Evolutionary conservation across 2,329 filamentous ascomycete genomes (phyloP).

Genomic region (Camptophora hylomeconis): DNA sequence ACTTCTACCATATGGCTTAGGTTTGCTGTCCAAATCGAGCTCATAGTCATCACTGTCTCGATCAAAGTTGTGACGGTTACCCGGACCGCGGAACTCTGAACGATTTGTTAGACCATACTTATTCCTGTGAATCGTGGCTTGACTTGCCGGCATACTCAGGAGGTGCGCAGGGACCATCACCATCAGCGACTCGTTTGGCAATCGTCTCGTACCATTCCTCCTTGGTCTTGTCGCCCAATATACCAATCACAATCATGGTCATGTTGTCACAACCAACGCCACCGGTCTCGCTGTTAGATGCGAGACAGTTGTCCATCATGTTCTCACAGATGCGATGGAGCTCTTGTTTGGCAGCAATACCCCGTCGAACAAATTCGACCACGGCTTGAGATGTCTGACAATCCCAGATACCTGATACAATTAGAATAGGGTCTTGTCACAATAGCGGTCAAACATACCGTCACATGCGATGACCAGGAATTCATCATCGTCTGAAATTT

Average conservation of each 20-base stretch:
- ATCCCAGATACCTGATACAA: constrained; percentile 80
- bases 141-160: constrained; percentile 98
- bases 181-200: constrained; percentile 83
- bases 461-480: constrained; percentile 90
- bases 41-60: constrained; percentile 50
- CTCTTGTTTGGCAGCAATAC: constrained; percentile 92
- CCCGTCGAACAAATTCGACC: constrained; percentile 88
- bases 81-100: constrained; percentile 78
- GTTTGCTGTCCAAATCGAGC: constrained; percentile 36
- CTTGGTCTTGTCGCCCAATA: constrained; percentile 83
- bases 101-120: constrained; percentile 29
- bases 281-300: constrained; percentile 93
- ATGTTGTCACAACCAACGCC: constrained; percentile 99
- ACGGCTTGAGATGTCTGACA: constrained; percentile 97
- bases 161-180: constrained; percentile 94
- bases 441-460: constrained; percentile 41
- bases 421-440: constrained; percentile 4
- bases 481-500: constrained; percentile 84
- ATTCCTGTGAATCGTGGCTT: constrained; percentile 30
- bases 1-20: constrained; percentile 58
- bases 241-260: constrained; percentile 87
- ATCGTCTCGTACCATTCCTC: constrained; percentile 98
- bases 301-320: constrained; percentile 99
- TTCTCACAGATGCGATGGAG: constrained; percentile 95
- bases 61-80: constrained; percentile 70